Conservation (phyloP, 176 grass and related monocot species). For the Paspalum notatum region DNA sequence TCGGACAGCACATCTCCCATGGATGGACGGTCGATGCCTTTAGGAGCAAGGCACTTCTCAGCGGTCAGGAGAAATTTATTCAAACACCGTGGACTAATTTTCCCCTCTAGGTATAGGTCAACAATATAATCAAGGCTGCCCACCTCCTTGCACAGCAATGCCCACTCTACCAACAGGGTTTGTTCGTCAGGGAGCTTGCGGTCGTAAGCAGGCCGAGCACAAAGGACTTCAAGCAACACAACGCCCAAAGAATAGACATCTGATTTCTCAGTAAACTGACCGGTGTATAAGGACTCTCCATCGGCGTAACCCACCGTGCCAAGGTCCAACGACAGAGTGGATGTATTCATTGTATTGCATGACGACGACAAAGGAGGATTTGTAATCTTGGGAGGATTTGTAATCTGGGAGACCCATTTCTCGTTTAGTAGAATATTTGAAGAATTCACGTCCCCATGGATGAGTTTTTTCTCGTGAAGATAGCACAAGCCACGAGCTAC, state of each 20-base stretch:
- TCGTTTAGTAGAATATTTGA: not conserved
- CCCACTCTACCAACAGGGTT: not conserved
- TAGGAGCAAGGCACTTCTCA: not conserved
- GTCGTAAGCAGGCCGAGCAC: not conserved
- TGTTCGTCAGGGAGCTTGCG: not conserved
- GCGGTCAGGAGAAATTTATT: not conserved
- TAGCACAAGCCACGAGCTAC: not conserved
- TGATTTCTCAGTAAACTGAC: not conserved
- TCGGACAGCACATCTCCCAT: not conserved
- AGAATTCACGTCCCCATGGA: not conserved
- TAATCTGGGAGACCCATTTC: not conserved
- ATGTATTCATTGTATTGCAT: not conserved
- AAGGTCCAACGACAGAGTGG: no score
- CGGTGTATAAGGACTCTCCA: not conserved
- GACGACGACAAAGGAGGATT: not conserved
- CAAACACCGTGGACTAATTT: not conserved
- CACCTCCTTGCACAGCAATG: not conserved
- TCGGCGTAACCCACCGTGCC: no score
- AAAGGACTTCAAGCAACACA: slow-evolving; percentile 7
- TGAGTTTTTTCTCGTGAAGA: not conserved
- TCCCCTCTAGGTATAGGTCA: not conserved
- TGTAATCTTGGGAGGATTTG: no score
- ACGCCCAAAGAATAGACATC: slow-evolving; percentile 22
- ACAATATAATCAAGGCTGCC: not conserved
- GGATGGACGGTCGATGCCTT: not conserved